phyloP scores from a whole-genome alignment of 345 rosid genomes.

The Trapa bicornis region DNA sequence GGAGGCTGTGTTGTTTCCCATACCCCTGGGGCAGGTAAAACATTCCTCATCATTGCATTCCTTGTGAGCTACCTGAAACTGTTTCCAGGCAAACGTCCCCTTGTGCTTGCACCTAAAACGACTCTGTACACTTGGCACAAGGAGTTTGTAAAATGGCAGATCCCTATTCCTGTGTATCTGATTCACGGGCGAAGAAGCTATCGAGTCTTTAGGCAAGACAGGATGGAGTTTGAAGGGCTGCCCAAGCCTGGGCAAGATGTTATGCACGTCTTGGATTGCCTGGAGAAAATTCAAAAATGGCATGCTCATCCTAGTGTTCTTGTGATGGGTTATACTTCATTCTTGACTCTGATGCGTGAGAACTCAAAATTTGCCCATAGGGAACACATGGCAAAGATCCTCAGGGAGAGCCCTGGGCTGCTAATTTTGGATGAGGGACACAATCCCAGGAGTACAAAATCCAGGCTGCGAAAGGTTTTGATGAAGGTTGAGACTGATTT shows the following conservation, averaged over 20 bases:
- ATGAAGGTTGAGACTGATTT: constrained; percentile 10
- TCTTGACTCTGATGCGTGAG: constrained; percentile 75
- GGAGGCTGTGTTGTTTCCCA: too few species aligned
- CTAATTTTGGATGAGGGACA: constrained; percentile 85
- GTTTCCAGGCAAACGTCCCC: too few species aligned
- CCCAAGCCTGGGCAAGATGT: constrained; percentile 24
- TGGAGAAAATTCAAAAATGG: constrained; percentile 22
- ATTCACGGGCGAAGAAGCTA: too few species aligned
- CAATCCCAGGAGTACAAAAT: constrained; percentile 86
- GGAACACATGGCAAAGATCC: constrained; percentile 69
- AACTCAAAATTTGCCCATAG: constrained; percentile 69
- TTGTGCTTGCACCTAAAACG: too few species aligned
- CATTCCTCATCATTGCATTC: too few species aligned
- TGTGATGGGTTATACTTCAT: constrained; percentile 95
- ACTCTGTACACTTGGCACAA: too few species aligned
- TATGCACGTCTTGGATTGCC: constrained; percentile 5
- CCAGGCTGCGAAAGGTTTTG: constrained; percentile 21
- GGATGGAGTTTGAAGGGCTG: too few species aligned
- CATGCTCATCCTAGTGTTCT: constrained; percentile 82
- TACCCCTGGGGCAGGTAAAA: too few species aligned
- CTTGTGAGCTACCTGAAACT: too few species aligned
- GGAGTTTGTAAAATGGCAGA: too few species aligned
- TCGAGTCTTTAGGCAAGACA: too few species aligned
- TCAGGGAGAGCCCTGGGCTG: constrained; percentile 82
- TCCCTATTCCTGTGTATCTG: neutral